Evolutionary conservation across 306 rosid species (phyloP).

Genomic region (Vigna trinervia): DNA sequence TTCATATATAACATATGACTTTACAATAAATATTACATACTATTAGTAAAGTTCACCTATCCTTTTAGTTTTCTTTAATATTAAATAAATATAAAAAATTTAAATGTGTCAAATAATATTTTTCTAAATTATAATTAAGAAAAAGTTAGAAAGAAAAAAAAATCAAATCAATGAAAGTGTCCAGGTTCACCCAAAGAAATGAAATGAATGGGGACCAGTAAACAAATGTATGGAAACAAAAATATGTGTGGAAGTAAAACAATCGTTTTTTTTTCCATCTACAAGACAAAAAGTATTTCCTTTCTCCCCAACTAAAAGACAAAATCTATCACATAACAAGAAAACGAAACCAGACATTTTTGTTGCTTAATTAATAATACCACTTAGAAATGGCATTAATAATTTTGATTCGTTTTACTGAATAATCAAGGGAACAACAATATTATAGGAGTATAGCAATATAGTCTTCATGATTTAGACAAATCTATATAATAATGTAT

Average conservation of each 20-base stretch:
- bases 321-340: not conserved
- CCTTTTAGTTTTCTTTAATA: too few relatives aligned
- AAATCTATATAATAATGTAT: not conserved
- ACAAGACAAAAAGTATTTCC: not conserved
- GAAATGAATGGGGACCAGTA: not conserved
- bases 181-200: not conserved
- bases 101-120: too few relatives aligned
- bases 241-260: not conserved
- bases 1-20: too few relatives aligned
- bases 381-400: not conserved
- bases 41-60: too few relatives aligned
- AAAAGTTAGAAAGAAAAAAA: not conserved
- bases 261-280: not conserved
- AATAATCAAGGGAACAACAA: not conserved
- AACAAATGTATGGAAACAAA: not conserved
- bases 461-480: too few relatives aligned
- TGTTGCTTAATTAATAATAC: not conserved
- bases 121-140: not conserved
- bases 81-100: too few relatives aligned
- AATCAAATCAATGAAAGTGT: not conserved
- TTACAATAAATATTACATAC: too few relatives aligned
- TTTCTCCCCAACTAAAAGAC: not conserved
- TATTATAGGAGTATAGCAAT: too few relatives aligned
- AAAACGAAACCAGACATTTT: not conserved
- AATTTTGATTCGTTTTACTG: not conserved